Base-by-base conservation (phyloP, 2,329 filamentous ascomycete species). In the Zopfia rhizophila region DNA sequence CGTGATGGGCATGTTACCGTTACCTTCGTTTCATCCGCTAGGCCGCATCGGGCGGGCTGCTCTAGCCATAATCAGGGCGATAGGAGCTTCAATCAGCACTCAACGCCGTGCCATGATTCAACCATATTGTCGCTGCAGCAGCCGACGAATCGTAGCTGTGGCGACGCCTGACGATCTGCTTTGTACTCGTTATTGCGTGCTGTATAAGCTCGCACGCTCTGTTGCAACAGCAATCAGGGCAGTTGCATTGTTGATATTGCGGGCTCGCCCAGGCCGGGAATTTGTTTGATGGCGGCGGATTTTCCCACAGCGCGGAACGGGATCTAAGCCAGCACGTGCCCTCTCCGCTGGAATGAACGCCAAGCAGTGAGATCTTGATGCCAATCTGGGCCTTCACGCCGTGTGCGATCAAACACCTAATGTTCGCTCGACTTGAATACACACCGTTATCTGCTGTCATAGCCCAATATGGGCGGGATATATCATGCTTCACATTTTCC, bases 1-100 rank as follows among this genome's bases (percentile, higher is more conserved):
- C 56, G 47, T 45, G 51, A 56, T 28, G 47, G 51, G 47, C 56
- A 60, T 65, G 58, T 58, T 66, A 66, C 63, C 58, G 62, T 65
- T 65, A 65, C 63, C 56, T 63, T 60, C 55, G 55, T 51, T 43
- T 52, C 32, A 25, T 27, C 25, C 45, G 48, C 62, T 66, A 67
- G 57, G 19, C 48, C 33, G 38, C 29, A 29, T 48, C 18, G 18
- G 39, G 48, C 8, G 3, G 5, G 13, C 16, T n/a, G 16, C n/a
- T n/a, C n/a, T n/a, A n/a, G n/a, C n/a, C n/a, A n/a, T n/a, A n/a
- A n/a, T n/a, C n/a, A n/a, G n/a, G n/a, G n/a, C 29, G 18, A 40
- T 29, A 33, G 37, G 28, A 33, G 43, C 45, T 25, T n/a, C n/a
- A 32, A 48, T 44, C 45, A 43, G 48, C 44, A 45, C 51, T 39